Conservation (phyloP, 2,329 filamentous ascomycete species). For the Hypoxylon rubiginosum region DNA sequence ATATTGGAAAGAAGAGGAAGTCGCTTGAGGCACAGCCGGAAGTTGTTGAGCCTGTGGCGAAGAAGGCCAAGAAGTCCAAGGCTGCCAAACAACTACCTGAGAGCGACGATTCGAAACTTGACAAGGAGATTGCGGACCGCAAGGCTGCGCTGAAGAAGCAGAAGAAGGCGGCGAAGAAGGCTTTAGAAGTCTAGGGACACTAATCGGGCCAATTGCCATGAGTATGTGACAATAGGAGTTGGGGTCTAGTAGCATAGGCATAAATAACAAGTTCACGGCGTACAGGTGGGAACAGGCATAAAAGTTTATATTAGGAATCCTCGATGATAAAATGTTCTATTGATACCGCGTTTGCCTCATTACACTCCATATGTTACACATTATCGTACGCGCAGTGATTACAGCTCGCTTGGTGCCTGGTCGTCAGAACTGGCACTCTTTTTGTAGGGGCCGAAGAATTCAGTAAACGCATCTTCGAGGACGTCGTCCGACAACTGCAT, state of each 20-base stretch:
- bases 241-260: conserved; percentile 38
- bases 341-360: conserved; percentile 26
- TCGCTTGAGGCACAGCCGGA: conserved; percentile 55
- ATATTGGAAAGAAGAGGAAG: conserved; percentile 76
- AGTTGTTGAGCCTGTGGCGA: conserved; percentile 54
- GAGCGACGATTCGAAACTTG: conserved; percentile 65
- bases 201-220: conserved; percentile 32
- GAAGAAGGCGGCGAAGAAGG: conserved; percentile 69
- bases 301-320: conserved; percentile 22
- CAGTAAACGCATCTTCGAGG: conserved; percentile 74
- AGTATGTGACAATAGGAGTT: conserved; percentile 31
- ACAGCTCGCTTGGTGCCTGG: conserved; percentile 56
- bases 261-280: conserved; percentile 35
- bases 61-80: conserved; percentile 61
- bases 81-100: conserved; percentile 52
- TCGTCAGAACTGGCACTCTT: conserved; percentile 53
- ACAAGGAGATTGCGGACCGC: conserved; percentile 71
- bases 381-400: conserved; percentile 30
- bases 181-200: conserved; percentile 58
- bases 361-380: conserved; percentile 25
- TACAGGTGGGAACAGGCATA: conserved; percentile 30
- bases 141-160: conserved; percentile 71
- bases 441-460: conserved; percentile 72
- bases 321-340: conserved; percentile 23
- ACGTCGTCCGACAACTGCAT: conserved; percentile 81